Evolutionary conservation across 306 rosid species (phyloP), one percentile per base, ranked within the genome.

Genomic region (Lathyrus oleraceus): DNA sequence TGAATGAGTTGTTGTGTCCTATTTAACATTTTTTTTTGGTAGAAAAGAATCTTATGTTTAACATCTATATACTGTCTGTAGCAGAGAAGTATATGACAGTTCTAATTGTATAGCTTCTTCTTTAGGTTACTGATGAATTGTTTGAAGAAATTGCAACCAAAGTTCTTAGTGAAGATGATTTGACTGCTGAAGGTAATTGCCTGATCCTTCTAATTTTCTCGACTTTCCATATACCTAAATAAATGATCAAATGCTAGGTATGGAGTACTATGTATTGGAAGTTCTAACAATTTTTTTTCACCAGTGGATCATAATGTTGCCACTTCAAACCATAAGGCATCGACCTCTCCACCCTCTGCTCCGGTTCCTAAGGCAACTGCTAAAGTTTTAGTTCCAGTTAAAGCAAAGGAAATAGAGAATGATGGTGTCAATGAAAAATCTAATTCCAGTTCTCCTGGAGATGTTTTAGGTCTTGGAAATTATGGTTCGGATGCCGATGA

Each of bases 81-180:
- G 54, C 47, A 54, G 75, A 58, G 76, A 57, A 72, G 2, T 13
- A 47, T 67, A 25, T 45, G 39, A 16, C 47, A 43, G 49, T 77
- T 64, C 78, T 85, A 74, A 85, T 54, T 28, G 28, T 73, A 32
- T 28, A 42, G 36, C 56, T 67, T 65, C 62, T 81, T 70, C 44
- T 43, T 51, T 81, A 94, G 99, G 99, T 94, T 74, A 94, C 99
- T 72, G 99, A 90, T 74, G 96, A 88, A 71, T 84, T 91, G 67
- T 94, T 94, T 81, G 97, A 94, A 84, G 99, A 91, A 76, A 88
- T 94, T 80, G 97, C 97, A 39, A 87, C 89, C 17, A 91, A 87
- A 81, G 96, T 91, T 81, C 84, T 94, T 28, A 67, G 67, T 54
- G 99, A 94, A 84, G 97, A 91, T 71, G 89, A 88, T 81, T 63